Conservation (phyloP, 83 land plant species). For the Picea abies region DNA sequence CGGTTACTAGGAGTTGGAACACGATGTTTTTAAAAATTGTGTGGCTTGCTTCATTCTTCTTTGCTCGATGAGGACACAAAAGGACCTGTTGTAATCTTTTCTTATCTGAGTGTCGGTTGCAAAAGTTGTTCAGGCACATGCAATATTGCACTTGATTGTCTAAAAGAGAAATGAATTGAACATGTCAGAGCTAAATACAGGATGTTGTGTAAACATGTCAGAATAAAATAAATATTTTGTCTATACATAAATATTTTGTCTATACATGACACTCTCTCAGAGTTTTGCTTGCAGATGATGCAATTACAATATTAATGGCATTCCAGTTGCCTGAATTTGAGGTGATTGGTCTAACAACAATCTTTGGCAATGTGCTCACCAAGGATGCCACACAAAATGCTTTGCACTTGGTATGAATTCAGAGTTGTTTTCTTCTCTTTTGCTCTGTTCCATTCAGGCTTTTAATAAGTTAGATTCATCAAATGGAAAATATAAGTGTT, state of each 20-base stretch:
- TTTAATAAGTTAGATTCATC: not conserved
- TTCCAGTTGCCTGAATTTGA: slow-evolving; percentile 88
- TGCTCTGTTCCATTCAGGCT: slow-evolving; percentile 1
- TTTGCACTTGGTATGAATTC: slow-evolving; percentile 69
- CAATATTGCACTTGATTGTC: not conserved
- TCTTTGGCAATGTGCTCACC: slow-evolving; percentile 86
- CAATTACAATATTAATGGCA: slow-evolving; percentile 96
- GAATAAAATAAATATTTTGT: not conserved
- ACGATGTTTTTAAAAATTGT: too few species aligned
- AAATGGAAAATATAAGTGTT: not conserved
- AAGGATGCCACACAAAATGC: slow-evolving; percentile 82
- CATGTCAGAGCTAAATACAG: not conserved
- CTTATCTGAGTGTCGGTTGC: not conserved
- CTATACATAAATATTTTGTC: not conserved
- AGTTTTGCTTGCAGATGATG: slow-evolving; percentile 71
- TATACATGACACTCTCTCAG: not conserved
- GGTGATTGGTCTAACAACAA: slow-evolving; percentile 86
- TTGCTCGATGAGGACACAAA: too few species aligned
- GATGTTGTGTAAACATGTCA: not conserved
- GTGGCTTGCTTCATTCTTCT: too few species aligned
- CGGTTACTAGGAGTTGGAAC: too few species aligned
- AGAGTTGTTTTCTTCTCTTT: not conserved
- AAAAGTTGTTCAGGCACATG: not conserved
- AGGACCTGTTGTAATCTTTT: not conserved
- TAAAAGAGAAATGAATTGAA: not conserved